Conservation (phyloP, 768 basidiomycete species). For the Boletales sp. region DNA sequence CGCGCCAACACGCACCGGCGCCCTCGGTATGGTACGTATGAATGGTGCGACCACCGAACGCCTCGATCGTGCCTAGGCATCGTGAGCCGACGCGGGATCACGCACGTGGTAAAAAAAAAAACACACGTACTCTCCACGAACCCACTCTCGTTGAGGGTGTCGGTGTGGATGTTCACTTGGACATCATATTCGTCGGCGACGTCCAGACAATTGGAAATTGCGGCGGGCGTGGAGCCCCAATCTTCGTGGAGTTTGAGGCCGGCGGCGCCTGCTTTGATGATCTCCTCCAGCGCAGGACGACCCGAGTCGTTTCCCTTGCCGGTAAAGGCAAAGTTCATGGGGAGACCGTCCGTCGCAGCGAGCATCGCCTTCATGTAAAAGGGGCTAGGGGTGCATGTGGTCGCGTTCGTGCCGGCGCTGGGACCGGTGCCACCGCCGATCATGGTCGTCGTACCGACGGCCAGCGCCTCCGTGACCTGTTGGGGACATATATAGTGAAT, state of each 20-base stretch:
- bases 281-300: slow-evolving; percentile 66
- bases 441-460: slow-evolving; percentile 86
- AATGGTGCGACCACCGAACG: slow-evolving; percentile 87
- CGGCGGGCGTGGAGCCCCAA: slow-evolving; percentile 89
- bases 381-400: slow-evolving; percentile 85
- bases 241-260: slow-evolving; percentile 97
- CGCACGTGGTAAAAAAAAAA: too few relatives aligned
- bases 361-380: slow-evolving; percentile 93
- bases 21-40: slow-evolving; percentile 98
- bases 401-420: slow-evolving; percentile 83
- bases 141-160: slow-evolving; percentile 95
- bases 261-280: slow-evolving; percentile 77
- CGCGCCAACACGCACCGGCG: slow-evolving; percentile 51
- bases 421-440: slow-evolving; percentile 97
- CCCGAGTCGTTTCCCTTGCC: slow-evolving; percentile 96
- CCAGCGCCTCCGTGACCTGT: slow-evolving; percentile 81
- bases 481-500: slow-evolving; percentile 96
- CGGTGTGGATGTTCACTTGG: slow-evolving; percentile 93
- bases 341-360: slow-evolving; percentile 81
- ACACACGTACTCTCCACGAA: slow-evolving; percentile 60
- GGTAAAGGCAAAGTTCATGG: slow-evolving; percentile 93
- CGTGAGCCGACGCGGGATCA: slow-evolving; percentile 1
- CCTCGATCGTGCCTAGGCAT: slow-evolving; percentile 71
- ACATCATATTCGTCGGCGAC: slow-evolving; percentile 92
- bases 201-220: slow-evolving; percentile 71